phyloP scores from a whole-genome alignment of 2,329 filamentous ascomycete species.

The Exserohilum rostratum region DNA sequence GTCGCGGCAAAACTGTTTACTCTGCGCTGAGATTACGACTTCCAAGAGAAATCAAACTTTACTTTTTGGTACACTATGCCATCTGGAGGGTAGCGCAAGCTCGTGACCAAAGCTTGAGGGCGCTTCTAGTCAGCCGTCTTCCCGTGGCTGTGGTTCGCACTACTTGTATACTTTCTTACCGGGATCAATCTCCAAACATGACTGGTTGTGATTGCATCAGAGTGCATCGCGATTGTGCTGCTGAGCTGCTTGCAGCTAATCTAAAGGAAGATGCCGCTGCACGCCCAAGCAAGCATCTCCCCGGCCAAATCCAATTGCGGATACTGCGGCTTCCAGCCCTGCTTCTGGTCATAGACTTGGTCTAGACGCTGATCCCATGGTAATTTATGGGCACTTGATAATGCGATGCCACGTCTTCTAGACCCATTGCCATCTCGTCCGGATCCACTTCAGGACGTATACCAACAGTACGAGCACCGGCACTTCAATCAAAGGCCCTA shows the following conservation, averaged over 20 bases:
- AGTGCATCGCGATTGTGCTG: background rate
- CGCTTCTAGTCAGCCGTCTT: background rate
- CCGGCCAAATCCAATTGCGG: constrained; percentile 1
- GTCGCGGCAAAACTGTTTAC: background rate
- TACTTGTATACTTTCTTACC: background rate
- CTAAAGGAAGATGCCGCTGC: background rate
- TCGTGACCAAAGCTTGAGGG: too few species aligned
- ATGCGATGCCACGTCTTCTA: constrained; percentile 5
- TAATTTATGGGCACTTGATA: background rate
- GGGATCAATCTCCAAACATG: background rate
- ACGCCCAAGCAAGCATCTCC: constrained; percentile 1
- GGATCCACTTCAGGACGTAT: constrained; percentile 70
- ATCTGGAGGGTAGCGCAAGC: background rate
- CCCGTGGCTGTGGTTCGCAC: constrained; percentile 1
- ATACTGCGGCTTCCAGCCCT: background rate
- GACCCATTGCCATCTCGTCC: constrained; percentile 60
- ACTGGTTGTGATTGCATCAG: background rate
- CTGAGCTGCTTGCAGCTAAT: background rate
- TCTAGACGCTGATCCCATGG: constrained; percentile 1
- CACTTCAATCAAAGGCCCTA: constrained; percentile 85
- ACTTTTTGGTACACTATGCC: background rate
- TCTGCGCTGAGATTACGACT: background rate
- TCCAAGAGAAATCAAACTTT: background rate
- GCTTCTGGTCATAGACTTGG: background rate
- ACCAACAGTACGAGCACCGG: constrained; percentile 79